Conservation (phyloP, 345 rosid genomes). For the Eutrema yunnanense region DNA sequence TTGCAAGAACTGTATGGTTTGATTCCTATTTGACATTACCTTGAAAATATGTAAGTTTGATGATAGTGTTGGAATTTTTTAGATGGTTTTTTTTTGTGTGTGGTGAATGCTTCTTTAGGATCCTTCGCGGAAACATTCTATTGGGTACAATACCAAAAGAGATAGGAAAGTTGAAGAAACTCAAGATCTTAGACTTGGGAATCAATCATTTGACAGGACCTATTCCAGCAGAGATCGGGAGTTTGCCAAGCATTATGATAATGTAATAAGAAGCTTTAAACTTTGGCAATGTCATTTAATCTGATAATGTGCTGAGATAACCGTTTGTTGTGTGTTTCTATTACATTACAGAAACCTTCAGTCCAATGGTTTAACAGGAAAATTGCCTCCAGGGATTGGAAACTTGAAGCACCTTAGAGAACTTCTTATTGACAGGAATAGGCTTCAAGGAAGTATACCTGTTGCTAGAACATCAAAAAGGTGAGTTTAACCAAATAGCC, state of each 20-base stretch:
- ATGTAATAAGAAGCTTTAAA: constrained; percentile 35
- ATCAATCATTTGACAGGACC: constrained; percentile 73
- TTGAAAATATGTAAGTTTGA: background rate
- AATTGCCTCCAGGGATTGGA: constrained; percentile 69
- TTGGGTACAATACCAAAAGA: constrained; percentile 83
- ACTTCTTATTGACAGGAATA: constrained; percentile 75
- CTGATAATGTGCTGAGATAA: background rate
- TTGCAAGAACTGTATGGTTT: constrained; percentile 74
- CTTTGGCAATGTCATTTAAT: background rate
- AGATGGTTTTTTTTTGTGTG: background rate
- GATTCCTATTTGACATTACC: background rate
- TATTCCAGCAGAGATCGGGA: constrained; percentile 79
- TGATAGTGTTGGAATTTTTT: background rate
- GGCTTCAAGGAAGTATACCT: constrained; percentile 76
- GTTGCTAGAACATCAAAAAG: constrained; percentile 18
- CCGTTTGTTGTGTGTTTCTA: background rate
- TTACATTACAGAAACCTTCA: constrained; percentile 64
- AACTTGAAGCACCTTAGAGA: constrained; percentile 66
- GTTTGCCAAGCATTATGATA: constrained; percentile 40
- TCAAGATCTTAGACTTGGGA: constrained; percentile 84
- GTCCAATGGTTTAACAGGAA: constrained; percentile 85
- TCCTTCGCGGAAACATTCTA: constrained; percentile 62
- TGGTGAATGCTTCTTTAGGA: constrained; percentile 42
- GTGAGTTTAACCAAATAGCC: constrained; percentile 14
- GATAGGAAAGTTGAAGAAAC: constrained; percentile 66